These are phyloP conservation scores for Amphicarpaea edgeworthii DNA, from an alignment of 306 rosid species.

Conservation along the genomic window DNA sequence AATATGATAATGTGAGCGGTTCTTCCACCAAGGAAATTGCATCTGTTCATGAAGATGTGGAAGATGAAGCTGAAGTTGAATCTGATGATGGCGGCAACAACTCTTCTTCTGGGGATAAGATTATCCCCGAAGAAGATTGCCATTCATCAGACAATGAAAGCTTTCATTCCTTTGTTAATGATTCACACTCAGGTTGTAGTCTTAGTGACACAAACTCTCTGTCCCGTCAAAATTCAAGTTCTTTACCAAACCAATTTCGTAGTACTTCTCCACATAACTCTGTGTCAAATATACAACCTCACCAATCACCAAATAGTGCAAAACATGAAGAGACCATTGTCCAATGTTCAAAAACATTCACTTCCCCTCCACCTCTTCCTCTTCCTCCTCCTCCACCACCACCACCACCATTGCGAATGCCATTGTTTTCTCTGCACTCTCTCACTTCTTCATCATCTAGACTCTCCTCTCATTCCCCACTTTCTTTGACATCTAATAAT, in stretches of 20 bases:
- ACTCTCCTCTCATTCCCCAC: slow-evolving; percentile 60
- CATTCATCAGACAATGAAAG: slow-evolving; percentile 78
- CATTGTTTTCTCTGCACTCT: slow-evolving; percentile 54
- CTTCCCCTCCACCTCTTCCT: slow-evolving; percentile 52
- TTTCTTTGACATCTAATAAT: slow-evolving; percentile 60
- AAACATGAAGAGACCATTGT: slow-evolving; percentile 38
- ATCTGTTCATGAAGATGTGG: slow-evolving; percentile 62
- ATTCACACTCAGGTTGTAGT: slow-evolving; percentile 65
- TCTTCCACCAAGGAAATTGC: slow-evolving; percentile 74
- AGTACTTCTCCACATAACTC: slow-evolving; percentile 41
- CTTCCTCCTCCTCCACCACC: slow-evolving; percentile 69
- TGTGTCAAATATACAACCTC: slow-evolving; percentile 39
- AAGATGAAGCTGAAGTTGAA: slow-evolving; percentile 58
- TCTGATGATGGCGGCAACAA: slow-evolving; percentile 50
- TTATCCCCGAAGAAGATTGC: slow-evolving; percentile 53
- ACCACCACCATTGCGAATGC: slow-evolving; percentile 51
- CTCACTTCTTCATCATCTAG: slow-evolving; percentile 59
- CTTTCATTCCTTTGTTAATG: slow-evolving; percentile 84
- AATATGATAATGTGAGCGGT: slow-evolving; percentile 55
- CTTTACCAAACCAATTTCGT: slow-evolving; percentile 40
- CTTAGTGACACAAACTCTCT: slow-evolving; percentile 52
- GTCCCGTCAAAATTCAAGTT: slow-evolving; percentile 50
- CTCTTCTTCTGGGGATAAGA: slow-evolving; percentile 50
- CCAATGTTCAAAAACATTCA: slow-evolving; percentile 42
- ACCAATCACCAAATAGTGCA: slow-evolving; percentile 45